Evolutionary conservation across 345 rosid genomes (phyloP), one percentile per base, ranked within the genome.

Genomic region (Turnera subulata): DNA sequence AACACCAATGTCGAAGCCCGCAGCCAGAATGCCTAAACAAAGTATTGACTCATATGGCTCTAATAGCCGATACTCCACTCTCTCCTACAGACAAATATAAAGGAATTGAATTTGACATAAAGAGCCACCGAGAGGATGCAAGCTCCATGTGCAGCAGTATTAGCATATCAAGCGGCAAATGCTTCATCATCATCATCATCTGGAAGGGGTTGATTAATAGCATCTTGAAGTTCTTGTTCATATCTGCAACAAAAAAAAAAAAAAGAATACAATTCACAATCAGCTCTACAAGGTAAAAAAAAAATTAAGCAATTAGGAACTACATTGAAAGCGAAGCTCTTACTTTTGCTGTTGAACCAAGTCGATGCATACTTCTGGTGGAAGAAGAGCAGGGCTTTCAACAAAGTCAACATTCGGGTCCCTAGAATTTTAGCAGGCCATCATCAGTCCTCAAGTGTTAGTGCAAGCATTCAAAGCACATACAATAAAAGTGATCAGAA

Each of bases 171-270:
- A 29, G 8, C 35, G 4, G 35, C 65, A 18, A 61, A 53, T 23
- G 65, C 13, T 0, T 70, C 75, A 2, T 70, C 75, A 4, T 70
- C 75, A 1, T 70, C 75, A 0, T 70, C 74, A 59, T 70, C 75
- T 0, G 75, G 75, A 19, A 70, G 66, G 40, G 75, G 70, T 38
- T 64, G 66, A 15, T 22, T 25, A 44, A 70, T 70, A 42, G 75
- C 75, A 2, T 35, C 57, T 10, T 38, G 48, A 14, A 64, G 65
- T 5, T 70, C 75, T 0, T 40, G 58, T 23, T 70, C 75, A 16
- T 59, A 70, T 35, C 75, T 70, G 52, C 6, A 59, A 7, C 6
- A 18, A 52, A 43, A 42, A 15, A 22, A 42, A 42, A 9, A 55
- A 3, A 6, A 18, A 29, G 17, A 23, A 24, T 1, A 11, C 16